phyloP scores from a whole-genome alignment of 2,329 filamentous ascomycete genomes.

The Penicillium sclerotigenum region DNA sequence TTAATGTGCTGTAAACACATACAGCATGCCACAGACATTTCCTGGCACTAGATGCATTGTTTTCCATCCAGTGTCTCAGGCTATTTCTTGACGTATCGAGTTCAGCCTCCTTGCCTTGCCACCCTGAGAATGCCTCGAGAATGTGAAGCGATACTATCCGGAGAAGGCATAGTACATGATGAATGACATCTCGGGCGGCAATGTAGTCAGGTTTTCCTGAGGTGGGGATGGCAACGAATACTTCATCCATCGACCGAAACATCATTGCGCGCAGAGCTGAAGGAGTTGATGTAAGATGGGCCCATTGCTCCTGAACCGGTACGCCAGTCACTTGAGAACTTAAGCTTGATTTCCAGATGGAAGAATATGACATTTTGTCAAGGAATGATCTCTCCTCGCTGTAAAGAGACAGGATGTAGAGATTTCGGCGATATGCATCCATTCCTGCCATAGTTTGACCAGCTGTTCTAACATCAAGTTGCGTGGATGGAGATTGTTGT shows the following conservation, averaged over 20 bases:
- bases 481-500: neutral
- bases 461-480: neutral
- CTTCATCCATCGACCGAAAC: neutral
- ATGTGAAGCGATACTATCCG: neutral
- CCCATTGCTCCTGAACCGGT: neutral
- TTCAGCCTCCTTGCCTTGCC: neutral
- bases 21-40: conserved; percentile 3
- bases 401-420: neutral
- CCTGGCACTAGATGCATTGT: neutral
- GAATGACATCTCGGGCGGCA: neutral
- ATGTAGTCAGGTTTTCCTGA: neutral
- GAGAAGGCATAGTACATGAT: neutral
- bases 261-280: neutral
- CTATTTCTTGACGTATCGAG: neutral
- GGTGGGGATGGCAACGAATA: neutral
- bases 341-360: neutral
- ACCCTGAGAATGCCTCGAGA: neutral
- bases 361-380: conserved; percentile 4
- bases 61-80: neutral
- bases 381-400: neutral
- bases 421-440: conserved; percentile 1
- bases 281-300: neutral
- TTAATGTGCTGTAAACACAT: conserved; percentile 1
- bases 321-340: neutral
- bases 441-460: neutral